A percentile compares a stretch with the other conserved stretches of the same genome.
Conservation (phyloP, 257 asterid genomes). For the Scutellaria barbata region DNA sequence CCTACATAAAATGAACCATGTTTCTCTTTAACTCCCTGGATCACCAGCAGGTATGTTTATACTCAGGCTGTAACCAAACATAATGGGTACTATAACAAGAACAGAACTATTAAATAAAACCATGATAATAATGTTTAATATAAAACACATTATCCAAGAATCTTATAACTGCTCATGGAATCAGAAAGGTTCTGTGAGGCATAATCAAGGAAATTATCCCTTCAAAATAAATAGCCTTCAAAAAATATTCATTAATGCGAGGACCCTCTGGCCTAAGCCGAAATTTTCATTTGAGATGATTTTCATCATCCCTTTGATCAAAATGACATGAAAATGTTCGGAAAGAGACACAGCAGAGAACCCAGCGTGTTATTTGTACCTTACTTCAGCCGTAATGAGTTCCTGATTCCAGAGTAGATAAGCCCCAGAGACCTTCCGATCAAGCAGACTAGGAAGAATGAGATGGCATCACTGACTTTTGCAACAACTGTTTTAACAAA, state of each 20-base stretch:
- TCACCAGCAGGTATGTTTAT: not conserved
- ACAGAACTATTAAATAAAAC: constrained; percentile 4
- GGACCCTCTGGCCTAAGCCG: not conserved
- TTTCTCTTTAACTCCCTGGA: no score
- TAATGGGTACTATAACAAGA: not conserved
- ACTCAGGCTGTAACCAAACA: not conserved
- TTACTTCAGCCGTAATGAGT: constrained; percentile 82
- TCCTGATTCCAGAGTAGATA: constrained; percentile 89
- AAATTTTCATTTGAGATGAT: not conserved
- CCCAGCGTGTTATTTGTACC: constrained; percentile 22
- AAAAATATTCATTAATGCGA: constrained; percentile 12
- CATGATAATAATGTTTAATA: constrained; percentile 2
- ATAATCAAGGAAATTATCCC: constrained; percentile 28
- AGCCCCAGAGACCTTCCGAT: constrained; percentile 95
- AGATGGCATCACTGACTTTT: constrained; percentile 79
- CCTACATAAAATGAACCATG: no score
- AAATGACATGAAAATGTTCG: constrained; percentile 6
- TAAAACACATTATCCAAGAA: constrained; percentile 26
- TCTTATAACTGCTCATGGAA: constrained; percentile 22
- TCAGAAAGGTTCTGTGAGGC: constrained; percentile 1
- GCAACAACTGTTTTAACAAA: constrained; percentile 60
- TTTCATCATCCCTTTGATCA: constrained; percentile 19
- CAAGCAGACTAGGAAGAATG: constrained; percentile 84
- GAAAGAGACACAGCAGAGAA: constrained; percentile 23
- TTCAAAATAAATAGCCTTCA: not conserved